Conservation (phyloP, 2,329 filamentous ascomycete species). For the Nakataea oryzae region DNA sequence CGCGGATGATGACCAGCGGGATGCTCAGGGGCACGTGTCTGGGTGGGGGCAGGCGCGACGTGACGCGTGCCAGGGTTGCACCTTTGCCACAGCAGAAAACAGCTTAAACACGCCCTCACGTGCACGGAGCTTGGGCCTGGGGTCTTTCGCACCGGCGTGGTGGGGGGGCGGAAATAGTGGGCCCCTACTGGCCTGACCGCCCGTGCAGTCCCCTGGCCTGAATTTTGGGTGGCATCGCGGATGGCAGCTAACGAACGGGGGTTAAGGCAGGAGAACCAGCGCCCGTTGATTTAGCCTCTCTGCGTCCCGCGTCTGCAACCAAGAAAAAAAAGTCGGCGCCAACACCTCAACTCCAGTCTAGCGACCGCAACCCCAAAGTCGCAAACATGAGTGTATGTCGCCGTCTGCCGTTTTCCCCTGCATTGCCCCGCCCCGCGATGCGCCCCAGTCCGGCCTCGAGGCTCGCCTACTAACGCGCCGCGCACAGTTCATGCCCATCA, state of each 20-base stretch:
- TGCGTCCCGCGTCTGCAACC: not conserved
- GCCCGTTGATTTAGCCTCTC: not conserved
- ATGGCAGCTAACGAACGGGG: too few relatives aligned
- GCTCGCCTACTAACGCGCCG: not conserved
- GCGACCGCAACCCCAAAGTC: not conserved
- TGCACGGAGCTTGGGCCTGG: not conserved
- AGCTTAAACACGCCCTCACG: not conserved
- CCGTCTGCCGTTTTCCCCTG: not conserved
- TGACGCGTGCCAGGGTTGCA: not conserved
- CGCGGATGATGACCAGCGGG: too few relatives aligned
- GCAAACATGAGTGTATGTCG: not conserved
- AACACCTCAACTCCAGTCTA: not conserved
- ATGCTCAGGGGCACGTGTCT: not conserved
- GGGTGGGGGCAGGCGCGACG: slow-evolving; percentile 2
- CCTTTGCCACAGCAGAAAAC: not conserved
- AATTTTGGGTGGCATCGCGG: too few relatives aligned
- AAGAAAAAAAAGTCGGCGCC: not conserved
- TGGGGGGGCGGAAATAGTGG: not conserved
- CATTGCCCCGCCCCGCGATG: too few relatives aligned
- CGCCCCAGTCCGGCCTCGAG: too few relatives aligned
- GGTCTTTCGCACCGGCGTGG: not conserved
- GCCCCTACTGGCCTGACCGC: not conserved
- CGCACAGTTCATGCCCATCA: slow-evolving; percentile 68
- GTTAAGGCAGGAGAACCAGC: not conserved
- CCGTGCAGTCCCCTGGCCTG: too few relatives aligned